Percentiles rank a stretch among this genome's conserved stretches.
Conservation (phyloP, 2,329 filamentous ascomycete species). For the Colletotrichum sp. region DNA sequence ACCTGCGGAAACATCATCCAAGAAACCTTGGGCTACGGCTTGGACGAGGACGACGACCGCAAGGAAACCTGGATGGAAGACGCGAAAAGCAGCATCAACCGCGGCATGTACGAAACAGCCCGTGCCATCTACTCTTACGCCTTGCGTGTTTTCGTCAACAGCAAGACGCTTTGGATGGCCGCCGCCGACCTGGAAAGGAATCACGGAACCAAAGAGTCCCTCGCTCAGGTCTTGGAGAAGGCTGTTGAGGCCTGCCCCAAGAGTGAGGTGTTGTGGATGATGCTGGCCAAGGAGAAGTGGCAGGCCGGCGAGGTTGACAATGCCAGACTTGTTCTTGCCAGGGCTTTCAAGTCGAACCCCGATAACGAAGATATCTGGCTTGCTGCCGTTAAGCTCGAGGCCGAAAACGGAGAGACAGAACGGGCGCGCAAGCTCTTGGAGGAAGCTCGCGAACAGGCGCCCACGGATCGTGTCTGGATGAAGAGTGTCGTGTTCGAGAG, state of each 20-base stretch:
- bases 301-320: slow-evolving; percentile 86
- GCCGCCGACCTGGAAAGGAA: slow-evolving; percentile 91
- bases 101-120: slow-evolving; percentile 87
- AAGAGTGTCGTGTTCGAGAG: slow-evolving; percentile 95
- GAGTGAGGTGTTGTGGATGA: slow-evolving; percentile 92
- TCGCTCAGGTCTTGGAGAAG: slow-evolving; percentile 88
- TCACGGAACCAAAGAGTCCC: slow-evolving; percentile 81
- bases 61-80: slow-evolving; percentile 97
- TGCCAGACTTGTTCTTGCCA: slow-evolving; percentile 82
- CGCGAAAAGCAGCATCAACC: slow-evolving; percentile 78
- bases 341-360: slow-evolving; percentile 92
- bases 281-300: slow-evolving; percentile 95
- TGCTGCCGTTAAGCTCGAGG: slow-evolving; percentile 93
- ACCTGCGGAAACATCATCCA: slow-evolving; percentile 91
- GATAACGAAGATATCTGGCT: slow-evolving; percentile 99
- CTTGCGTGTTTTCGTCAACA: slow-evolving; percentile 86
- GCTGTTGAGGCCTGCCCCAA: slow-evolving; percentile 93
- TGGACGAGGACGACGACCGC: slow-evolving; percentile 96
- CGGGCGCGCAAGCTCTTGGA: slow-evolving; percentile 83
- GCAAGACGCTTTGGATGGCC: slow-evolving; percentile 86
- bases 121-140: slow-evolving; percentile 93
- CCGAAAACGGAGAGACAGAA: slow-evolving; percentile 82
- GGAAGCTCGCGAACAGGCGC: slow-evolving; percentile 84
- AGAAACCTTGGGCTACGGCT: slow-evolving; percentile 89
- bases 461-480: slow-evolving; percentile 96